Base-by-base conservation (phyloP, 2,329 filamentous ascomycete genomes). In the Piedraia hortae region DNA sequence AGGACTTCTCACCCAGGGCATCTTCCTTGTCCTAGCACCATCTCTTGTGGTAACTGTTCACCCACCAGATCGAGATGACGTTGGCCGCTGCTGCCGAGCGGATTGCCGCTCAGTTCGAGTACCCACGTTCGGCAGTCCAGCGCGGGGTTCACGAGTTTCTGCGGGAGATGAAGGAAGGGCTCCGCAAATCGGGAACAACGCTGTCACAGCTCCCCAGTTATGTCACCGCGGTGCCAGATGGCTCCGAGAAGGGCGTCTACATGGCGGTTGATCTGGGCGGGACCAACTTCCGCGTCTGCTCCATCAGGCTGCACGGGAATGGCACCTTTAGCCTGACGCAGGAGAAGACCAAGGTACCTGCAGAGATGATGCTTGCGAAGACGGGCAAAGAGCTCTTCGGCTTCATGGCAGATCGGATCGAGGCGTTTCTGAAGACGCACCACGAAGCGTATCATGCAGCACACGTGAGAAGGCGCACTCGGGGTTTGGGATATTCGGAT, bases 271-370 rank as follows among this genome's bases (percentile, higher is more conserved):
- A 97, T 41, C 61, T 97, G n/a, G 85, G 85, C 30, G 85, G 85
- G 37, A 97, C 85, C 32, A 97, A 97, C 53, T 90, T 93, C 50
- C 72, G 85, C 36, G 85, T 97, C 39, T 97, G 85, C 53, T 91
- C 82, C 19, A 72, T 97, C 39, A 62, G 74, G 35, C 58, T 97
- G 28, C 80, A 90, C 43, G 85, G 85, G 39, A 77, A 93, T 51
- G 80, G 71, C 36, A 91, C 78, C 26, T 93, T 91, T 55, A 75
- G 74, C 46, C 62, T 93, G 36, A 88, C 72, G 23, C 88, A 77
- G 52, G 75, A 65, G 48, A 93, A 93, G 51, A 72, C 88, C 26
- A 62, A 78, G 29, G 88, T 97, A 26, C 85, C 85, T 5, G 69
- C 65, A 33, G 62, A 82, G 33, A 56, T 93, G 41, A 93, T 93